A percentile compares a stretch with the other conserved stretches of the same genome.
Conservation (phyloP, 108 stramenopile species). For the Nannochloropsis salina region DNA sequence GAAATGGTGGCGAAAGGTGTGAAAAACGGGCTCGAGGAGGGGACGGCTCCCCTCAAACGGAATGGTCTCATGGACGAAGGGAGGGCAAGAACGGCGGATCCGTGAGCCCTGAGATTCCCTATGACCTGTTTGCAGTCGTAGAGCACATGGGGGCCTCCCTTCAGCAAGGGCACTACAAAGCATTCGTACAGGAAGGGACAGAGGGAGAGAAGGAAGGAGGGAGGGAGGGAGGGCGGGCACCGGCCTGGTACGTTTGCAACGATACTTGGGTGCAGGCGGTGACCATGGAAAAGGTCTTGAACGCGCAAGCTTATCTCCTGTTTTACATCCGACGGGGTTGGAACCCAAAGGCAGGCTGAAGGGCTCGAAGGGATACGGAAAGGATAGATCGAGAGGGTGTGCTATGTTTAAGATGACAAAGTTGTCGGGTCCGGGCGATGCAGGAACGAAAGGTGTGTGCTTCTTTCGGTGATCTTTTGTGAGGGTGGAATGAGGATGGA, state of each 20-base stretch:
- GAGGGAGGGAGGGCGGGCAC: background rate
- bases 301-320: slow-evolving; percentile 39
- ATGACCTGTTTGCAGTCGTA: slow-evolving; percentile 49
- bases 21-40: background rate
- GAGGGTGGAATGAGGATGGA: no score
- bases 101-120: slow-evolving; percentile 31
- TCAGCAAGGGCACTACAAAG: slow-evolving; percentile 45
- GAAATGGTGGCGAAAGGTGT: background rate
- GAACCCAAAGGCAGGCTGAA: background rate
- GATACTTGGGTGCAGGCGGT: slow-evolving; percentile 46
- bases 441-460: no score
- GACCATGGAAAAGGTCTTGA: slow-evolving; percentile 35
- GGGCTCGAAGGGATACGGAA: no score
- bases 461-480: no score
- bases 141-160: slow-evolving; percentile 39
- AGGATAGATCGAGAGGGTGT: no score
- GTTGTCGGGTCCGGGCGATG: no score
- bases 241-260: slow-evolving; percentile 43
- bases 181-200: slow-evolving; percentile 34
- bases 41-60: background rate
- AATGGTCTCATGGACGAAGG: background rate
- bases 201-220: background rate
- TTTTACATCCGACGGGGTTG: slow-evolving; percentile 41
- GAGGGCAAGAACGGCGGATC: background rate
- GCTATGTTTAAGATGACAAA: no score